Evolutionary conservation across 495 filamentous ascomycete species (phyloP).

Genomic region (Cetradonia linearis): DNA sequence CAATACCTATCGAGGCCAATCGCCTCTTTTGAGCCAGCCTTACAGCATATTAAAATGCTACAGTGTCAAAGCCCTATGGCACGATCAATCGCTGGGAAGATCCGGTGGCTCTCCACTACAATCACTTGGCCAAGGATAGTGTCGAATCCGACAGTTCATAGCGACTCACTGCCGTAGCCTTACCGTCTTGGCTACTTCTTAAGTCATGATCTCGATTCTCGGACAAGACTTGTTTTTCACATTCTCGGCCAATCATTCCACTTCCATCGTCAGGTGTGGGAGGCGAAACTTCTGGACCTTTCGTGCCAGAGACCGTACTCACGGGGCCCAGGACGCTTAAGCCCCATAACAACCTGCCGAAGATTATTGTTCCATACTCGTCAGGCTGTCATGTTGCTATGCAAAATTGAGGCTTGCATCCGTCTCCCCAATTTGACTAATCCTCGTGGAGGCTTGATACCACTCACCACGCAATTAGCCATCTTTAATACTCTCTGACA

Average conservation of each 20-base stretch:
- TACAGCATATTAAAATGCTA: not conserved
- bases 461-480: not conserved
- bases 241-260: not conserved
- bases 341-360: not conserved
- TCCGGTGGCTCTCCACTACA: not conserved
- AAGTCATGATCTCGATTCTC: not conserved
- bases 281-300: not conserved
- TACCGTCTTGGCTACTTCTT: not conserved
- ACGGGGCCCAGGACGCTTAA: not conserved
- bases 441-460: not conserved
- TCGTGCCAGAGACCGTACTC: not conserved
- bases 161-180: slow-evolving; percentile 7
- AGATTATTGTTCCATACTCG: not conserved
- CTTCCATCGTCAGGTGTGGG: not conserved
- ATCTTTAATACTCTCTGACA: not conserved
- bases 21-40: not conserved
- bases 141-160: not conserved
- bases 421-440: not conserved
- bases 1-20: not conserved
- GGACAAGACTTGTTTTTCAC: not conserved
- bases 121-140: not conserved
- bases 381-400: not conserved
- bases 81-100: not conserved
- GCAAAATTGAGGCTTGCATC: not conserved
- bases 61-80: not conserved